These are phyloP conservation scores for Fraxinus angustifolia DNA, from an alignment of 305 asterid genomes.

Conservation along the genomic window DNA sequence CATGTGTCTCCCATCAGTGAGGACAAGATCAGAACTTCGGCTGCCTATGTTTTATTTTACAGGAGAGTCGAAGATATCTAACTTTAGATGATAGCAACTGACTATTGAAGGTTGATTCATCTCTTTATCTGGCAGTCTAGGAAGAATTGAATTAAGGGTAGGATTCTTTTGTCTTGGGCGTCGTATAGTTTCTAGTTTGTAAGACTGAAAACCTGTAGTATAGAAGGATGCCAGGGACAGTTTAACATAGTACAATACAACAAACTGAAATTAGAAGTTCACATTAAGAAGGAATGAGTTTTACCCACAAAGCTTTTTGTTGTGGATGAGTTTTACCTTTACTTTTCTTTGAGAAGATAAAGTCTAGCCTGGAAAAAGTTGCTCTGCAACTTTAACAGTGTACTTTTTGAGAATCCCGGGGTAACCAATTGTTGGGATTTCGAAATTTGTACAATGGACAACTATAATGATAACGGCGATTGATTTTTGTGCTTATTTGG, in stretches of 20 bases:
- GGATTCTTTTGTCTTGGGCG: constrained; percentile 41
- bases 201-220: constrained; percentile 28
- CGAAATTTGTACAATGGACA: constrained; percentile 25
- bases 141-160: constrained; percentile 20
- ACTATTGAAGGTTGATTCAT: constrained; percentile 24
- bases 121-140: constrained; percentile 25
- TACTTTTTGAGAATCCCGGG: constrained; percentile 8
- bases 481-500: not conserved
- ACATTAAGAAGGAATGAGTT: constrained; percentile 26
- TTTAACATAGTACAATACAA: constrained; percentile 44
- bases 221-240: constrained; percentile 33
- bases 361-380: not conserved
- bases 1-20: constrained; percentile 66
- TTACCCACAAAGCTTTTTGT: constrained; percentile 18
- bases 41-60: constrained; percentile 84
- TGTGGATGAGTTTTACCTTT: constrained; percentile 5
- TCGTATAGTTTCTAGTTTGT: constrained; percentile 29
- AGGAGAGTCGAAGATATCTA: constrained; percentile 65
- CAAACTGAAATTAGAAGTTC: constrained; percentile 30
- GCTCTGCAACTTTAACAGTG: not conserved
- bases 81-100: constrained; percentile 31
- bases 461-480: constrained; percentile 13
- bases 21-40: constrained; percentile 86
- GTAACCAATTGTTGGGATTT: constrained; percentile 15
- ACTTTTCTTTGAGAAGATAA: constrained; percentile 19